Evolutionary conservation across 768 basidiomycete genomes (phyloP), one percentile per base, ranked within the genome.

Genomic region (Ramaria sp.): DNA sequence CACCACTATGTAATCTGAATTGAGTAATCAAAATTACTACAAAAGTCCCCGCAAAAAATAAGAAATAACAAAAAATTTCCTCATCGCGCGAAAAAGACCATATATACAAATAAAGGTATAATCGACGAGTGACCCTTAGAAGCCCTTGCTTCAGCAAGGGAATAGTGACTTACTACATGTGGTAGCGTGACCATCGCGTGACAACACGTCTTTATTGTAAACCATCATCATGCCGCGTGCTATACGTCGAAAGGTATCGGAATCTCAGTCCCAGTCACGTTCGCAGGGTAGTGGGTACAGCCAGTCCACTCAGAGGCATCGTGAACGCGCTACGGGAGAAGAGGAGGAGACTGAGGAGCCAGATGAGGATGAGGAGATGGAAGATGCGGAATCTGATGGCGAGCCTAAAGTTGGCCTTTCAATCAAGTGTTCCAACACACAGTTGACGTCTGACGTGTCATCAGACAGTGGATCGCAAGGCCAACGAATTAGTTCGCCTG

Each of bases 401-500:
- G 43, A 31, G 41, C 50, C 9, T 20, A 30, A 20, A 27, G 48
- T 15, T 11, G 4, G 54, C 31, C 41, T 17, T 48, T 7, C 37
- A 15, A 24, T 17, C 9, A 3, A 27, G 9, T 24, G 33, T 20
- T 9, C 49, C 15, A 19, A 10, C 9, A 10, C 11, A 13, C 10
- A 4, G 38, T 24, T 2, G n/a, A 10, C 9, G 30, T 31, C 20
- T 2, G n/a, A 10, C 9, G 30, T 31, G 39, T 2, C 24, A 24
- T 47, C 34, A 93, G 89, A 81, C 84, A 19, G 63, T 83, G 22
- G 71, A 74, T n/a, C 76, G 79, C 51, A 83, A 80, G 66, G 86
- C 86, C 0, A 75, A 78, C 50, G 81, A 84, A 51, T 76, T 95
- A 33, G 88, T 87, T 10, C 79, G 91, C 17, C 75, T 91, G 22